phyloP scores from a whole-genome alignment of 306 rosid genomes.

The Vicia villosa region DNA sequence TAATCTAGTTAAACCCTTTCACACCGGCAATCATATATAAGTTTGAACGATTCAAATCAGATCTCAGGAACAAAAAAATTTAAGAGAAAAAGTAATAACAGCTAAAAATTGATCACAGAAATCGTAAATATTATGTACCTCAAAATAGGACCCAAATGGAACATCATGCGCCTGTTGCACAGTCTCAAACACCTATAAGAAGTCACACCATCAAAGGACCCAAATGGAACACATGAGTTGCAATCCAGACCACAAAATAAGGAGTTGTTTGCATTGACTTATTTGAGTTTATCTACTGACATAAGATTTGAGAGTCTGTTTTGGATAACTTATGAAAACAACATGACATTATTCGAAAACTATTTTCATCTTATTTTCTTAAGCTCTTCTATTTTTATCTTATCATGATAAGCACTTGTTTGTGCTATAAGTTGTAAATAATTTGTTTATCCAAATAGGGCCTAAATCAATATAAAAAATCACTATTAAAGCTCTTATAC shows the following conservation, averaged over 20 bases:
- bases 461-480: neutral
- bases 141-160: conserved; percentile 92
- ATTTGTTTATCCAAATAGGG: too few relatives aligned
- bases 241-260: conserved; percentile 16
- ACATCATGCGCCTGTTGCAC: conserved; percentile 99
- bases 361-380: too few relatives aligned
- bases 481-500: conserved; percentile 5
- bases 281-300: too few relatives aligned
- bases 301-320: too few relatives aligned
- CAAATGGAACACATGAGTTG: neutral
- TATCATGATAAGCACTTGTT: too few relatives aligned
- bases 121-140: conserved; percentile 54
- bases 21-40: conserved; percentile 4
- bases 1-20: conserved; percentile 22
- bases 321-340: too few relatives aligned
- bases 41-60: conserved; percentile 29
- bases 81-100: conserved; percentile 22
- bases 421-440: too few relatives aligned
- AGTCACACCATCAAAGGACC: conserved; percentile 10
- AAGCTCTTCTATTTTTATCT: too few relatives aligned
- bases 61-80: conserved; percentile 17
- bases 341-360: too few relatives aligned
- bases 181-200: conserved; percentile 82
- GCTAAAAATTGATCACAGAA: conserved; percentile 16
- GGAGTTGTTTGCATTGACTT: too few relatives aligned